A percentile compares a stretch with the other conserved stretches of the same genome.
Evolutionary conservation across 2,329 filamentous ascomycete genomes (phyloP).

Genomic region (Cercospora sp.): DNA sequence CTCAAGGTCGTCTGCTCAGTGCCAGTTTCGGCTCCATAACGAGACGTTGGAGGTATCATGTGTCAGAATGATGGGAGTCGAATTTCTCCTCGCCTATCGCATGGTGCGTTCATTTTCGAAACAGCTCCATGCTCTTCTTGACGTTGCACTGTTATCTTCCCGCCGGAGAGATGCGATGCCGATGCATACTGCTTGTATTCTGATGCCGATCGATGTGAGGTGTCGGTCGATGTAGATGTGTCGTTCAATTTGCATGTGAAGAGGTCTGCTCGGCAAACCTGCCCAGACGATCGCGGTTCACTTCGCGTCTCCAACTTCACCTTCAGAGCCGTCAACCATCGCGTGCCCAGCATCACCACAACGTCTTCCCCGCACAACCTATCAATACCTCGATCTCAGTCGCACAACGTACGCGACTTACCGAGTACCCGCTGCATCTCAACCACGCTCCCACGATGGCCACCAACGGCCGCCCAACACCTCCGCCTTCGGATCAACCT

Average conservation of each 20-base stretch:
- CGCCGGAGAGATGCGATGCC: not conserved
- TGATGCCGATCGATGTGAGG: not conserved
- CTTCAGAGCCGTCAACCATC: not conserved
- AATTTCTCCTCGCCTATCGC: not conserved
- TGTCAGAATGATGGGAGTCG: not conserved
- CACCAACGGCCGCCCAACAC: conserved; percentile 34
- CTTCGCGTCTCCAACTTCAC: not conserved
- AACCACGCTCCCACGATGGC: conserved; percentile 17
- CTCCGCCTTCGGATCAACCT: conserved; percentile 33
- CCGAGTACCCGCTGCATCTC: not conserved
- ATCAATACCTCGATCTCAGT: not conserved
- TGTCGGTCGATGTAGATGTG: not conserved
- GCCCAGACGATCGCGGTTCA: not conserved
- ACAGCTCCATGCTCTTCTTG: not conserved
- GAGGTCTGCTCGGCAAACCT: not conserved
- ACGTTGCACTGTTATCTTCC: not conserved
- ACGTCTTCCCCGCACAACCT: not conserved
- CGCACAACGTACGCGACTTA: not conserved
- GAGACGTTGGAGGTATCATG: not conserved
- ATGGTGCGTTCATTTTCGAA: not conserved
- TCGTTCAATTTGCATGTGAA: not conserved
- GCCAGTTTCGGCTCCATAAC: not conserved
- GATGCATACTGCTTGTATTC: not conserved
- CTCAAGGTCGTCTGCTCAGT: not conserved
- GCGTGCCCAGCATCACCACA: not conserved